phyloP scores from a whole-genome alignment of 768 basidiomycete genomes.

The Pisolithus orientalis region DNA sequence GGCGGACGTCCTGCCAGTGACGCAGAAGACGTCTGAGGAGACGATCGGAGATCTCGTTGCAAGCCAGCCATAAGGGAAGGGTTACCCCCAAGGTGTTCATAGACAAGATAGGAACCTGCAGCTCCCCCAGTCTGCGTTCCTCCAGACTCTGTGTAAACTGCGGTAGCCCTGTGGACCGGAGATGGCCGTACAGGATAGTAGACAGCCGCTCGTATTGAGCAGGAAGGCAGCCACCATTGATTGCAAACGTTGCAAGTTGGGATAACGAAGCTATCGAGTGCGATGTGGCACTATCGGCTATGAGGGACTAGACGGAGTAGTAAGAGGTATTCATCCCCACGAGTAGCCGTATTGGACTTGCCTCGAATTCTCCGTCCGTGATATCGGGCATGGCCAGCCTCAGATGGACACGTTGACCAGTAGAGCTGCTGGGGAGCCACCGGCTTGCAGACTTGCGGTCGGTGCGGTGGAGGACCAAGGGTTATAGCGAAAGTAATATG shows the following conservation, averaged over 20 bases:
- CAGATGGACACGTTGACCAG: too few species aligned
- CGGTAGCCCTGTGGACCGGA: slow-evolving; percentile 15
- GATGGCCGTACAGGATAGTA: slow-evolving; percentile 16
- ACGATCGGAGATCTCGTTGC: slow-evolving; percentile 6
- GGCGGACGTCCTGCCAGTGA: slow-evolving; percentile 21
- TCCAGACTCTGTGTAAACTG: background rate
- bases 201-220: slow-evolving; percentile 19
- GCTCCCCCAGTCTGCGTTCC: slow-evolving; percentile 1
- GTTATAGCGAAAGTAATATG: too few species aligned
- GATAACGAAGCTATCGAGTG: background rate
- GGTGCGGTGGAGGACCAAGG: too few species aligned
- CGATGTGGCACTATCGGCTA: too few species aligned
- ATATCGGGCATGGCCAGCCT: too few species aligned
- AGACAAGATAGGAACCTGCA: slow-evolving; percentile 11
- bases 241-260: slow-evolving; percentile 9
- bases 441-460: too few species aligned
- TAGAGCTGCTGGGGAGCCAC: too few species aligned
- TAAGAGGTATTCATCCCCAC: too few species aligned
- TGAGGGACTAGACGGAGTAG: too few species aligned
- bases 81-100: slow-evolving; percentile 17
- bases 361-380: too few species aligned
- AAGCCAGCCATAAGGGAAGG: slow-evolving; percentile 18
- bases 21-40: slow-evolving; percentile 11
- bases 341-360: too few species aligned
- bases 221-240: slow-evolving; percentile 9